Evolutionary conservation across 208 protist species (phyloP).

Genomic region (Leishmania gerbilli): DNA sequence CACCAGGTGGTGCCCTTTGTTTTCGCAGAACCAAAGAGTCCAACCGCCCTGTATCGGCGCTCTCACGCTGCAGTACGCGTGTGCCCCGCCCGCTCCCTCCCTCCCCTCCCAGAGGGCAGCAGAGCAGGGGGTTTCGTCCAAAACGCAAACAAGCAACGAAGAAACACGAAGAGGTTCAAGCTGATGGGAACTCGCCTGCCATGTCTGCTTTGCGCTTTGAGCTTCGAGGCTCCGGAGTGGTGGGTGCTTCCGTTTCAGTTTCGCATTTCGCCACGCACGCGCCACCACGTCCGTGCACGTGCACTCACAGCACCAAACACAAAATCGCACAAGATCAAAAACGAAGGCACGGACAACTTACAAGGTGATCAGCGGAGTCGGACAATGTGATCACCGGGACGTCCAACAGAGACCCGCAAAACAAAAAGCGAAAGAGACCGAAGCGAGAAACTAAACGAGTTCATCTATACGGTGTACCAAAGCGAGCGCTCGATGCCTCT

Average conservation of each 20-base stretch:
- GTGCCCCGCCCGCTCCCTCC: no score
- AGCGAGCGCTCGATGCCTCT: not conserved
- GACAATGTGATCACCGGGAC: not conserved
- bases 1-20: no score
- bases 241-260: no score
- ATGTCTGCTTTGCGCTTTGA: not conserved
- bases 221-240: not conserved
- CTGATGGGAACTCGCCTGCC: not conserved
- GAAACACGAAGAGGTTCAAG: not conserved
- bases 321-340: not conserved
- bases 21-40: no score
- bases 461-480: conserved; percentile 6
- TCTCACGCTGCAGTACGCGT: not conserved
- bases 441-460: conserved; percentile 6
- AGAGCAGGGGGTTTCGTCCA: not conserved
- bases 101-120: not conserved
- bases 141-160: not conserved
- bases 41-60: not conserved
- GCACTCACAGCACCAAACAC: not conserved
- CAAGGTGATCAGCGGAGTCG: not conserved
- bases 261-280: not conserved
- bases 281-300: not conserved
- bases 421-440: conserved; percentile 2
- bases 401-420: not conserved
- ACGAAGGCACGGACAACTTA: not conserved